A percentile compares a stretch with the other conserved stretches of the same genome.
These are phyloP conservation scores for Cornus florida DNA, from an alignment of 148 eudicot genomes.

Conservation along the genomic window DNA sequence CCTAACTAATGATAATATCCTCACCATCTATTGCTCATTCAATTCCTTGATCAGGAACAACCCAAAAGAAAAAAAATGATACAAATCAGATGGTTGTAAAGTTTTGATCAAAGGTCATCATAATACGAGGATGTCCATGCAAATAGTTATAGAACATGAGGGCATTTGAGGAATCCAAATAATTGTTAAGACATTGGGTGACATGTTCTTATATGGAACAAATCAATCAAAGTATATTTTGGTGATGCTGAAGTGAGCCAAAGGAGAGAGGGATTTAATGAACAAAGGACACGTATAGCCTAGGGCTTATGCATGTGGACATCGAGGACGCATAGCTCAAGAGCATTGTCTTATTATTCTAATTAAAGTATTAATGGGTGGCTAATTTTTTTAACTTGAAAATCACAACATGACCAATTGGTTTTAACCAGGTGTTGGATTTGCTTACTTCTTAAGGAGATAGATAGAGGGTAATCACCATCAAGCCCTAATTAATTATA, in stretches of 20 bases:
- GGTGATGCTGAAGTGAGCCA: neutral
- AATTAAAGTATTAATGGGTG: conserved; percentile 7
- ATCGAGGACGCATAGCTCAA: neutral
- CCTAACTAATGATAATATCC: neutral
- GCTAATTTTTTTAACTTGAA: conserved; percentile 1
- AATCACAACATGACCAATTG: conserved; percentile 16
- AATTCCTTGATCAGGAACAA: neutral
- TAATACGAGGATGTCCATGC: neutral
- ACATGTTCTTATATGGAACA: conserved; percentile 29
- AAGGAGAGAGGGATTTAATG: neutral
- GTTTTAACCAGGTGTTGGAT: conserved; percentile 12
- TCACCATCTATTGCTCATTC: neutral
- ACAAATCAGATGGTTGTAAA: neutral
- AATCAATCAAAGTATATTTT: conserved; percentile 17
- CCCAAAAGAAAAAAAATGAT: neutral
- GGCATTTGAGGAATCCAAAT: conserved; percentile 23
- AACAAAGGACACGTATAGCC: conserved; percentile 6
- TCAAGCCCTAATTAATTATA: conserved; percentile 11
- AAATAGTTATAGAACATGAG: neutral
- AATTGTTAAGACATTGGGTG: conserved; percentile 26
- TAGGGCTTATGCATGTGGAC: conserved; percentile 3
- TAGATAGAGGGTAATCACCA: conserved; percentile 25
- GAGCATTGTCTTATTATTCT: neutral
- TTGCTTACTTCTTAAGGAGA: conserved; percentile 42
- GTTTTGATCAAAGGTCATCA: neutral